Conservation (phyloP, 78 protist genomes). For the Pigoraptor vietnamica region DNA sequence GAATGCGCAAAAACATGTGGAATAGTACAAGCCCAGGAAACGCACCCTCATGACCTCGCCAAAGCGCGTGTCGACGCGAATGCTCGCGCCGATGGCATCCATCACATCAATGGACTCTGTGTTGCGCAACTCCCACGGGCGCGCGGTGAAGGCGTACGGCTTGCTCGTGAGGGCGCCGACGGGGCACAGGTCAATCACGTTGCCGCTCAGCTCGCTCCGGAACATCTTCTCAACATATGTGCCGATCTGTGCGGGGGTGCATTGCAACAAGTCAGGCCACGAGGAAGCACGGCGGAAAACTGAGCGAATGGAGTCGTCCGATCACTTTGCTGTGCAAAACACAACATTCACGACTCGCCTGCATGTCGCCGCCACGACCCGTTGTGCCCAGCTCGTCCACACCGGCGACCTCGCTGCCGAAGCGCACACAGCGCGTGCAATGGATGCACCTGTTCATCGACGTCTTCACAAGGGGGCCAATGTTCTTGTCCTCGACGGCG, state of each 20-base stretch:
- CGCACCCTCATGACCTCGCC: slow-evolving; percentile 57
- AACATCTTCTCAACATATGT: slow-evolving; percentile 46
- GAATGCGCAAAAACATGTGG: no score
- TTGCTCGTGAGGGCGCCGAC: slow-evolving; percentile 77
- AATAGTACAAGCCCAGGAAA: background rate
- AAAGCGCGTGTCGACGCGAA: slow-evolving; percentile 32
- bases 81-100: slow-evolving; percentile 48
- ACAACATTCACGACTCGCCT: slow-evolving; percentile 26
- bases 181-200: slow-evolving; percentile 79
- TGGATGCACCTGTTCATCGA: slow-evolving; percentile 80
- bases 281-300: no score
- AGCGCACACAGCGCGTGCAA: slow-evolving; percentile 82
- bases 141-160: slow-evolving; percentile 62
- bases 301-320: no score
- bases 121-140: slow-evolving; percentile 66
- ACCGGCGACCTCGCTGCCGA: slow-evolving; percentile 59
- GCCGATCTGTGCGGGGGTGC: slow-evolving; percentile 35
- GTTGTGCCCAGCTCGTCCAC: slow-evolving; percentile 59
- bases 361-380: slow-evolving; percentile 77
- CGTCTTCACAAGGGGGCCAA: slow-evolving; percentile 77
- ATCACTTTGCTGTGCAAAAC: no score
- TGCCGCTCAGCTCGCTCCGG: slow-evolving; percentile 55
- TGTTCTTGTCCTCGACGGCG: slow-evolving; percentile 73
- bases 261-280: no score
- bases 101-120: slow-evolving; percentile 53